Conservation (phyloP, 495 filamentous ascomycete genomes). For the Xylaria palmicola region DNA sequence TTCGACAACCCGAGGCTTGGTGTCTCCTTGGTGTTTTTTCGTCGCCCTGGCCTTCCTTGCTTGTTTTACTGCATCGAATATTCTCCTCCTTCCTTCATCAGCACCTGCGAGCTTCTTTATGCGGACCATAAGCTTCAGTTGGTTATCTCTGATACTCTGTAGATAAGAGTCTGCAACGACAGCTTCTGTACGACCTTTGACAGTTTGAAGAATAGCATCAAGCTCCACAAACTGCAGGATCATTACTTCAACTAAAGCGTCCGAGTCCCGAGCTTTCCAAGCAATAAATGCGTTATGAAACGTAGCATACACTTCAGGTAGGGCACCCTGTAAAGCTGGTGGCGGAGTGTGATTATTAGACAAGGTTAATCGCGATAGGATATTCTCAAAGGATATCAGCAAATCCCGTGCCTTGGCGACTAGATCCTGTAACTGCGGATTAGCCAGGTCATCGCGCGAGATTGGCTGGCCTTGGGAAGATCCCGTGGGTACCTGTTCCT, state of each 20-base stretch:
- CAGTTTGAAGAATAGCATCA: conserved; percentile 93
- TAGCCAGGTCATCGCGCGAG: conserved; percentile 51
- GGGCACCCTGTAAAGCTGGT: conserved; percentile 56
- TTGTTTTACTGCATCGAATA: conserved; percentile 78
- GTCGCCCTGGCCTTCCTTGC: conserved; percentile 68
- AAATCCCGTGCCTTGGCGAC: conserved; percentile 86
- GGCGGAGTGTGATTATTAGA: conserved; percentile 57
- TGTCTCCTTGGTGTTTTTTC: conserved; percentile 70
- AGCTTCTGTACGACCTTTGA: conserved; percentile 85
- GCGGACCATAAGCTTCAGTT: conserved; percentile 80
- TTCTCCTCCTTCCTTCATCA: conserved; percentile 77
- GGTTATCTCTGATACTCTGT: conserved; percentile 91
- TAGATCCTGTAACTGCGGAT: conserved; percentile 68
- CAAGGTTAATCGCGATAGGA: conserved; percentile 56
- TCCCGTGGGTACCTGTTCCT: conserved; percentile 74
- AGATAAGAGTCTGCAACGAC: conserved; percentile 85
- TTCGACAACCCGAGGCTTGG: conserved; percentile 61
- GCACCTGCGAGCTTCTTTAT: conserved; percentile 87
- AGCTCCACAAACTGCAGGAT: conserved; percentile 92
- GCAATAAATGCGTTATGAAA: conserved; percentile 91
- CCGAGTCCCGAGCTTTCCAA: conserved; percentile 92
- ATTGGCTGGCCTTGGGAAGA: conserved; percentile 44
- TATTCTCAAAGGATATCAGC: conserved; percentile 77
- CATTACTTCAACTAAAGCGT: conserved; percentile 89
- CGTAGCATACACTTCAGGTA: conserved; percentile 70